Conservation (phyloP, 2,329 filamentous ascomycete genomes). For the Diaporthe helianthi region DNA sequence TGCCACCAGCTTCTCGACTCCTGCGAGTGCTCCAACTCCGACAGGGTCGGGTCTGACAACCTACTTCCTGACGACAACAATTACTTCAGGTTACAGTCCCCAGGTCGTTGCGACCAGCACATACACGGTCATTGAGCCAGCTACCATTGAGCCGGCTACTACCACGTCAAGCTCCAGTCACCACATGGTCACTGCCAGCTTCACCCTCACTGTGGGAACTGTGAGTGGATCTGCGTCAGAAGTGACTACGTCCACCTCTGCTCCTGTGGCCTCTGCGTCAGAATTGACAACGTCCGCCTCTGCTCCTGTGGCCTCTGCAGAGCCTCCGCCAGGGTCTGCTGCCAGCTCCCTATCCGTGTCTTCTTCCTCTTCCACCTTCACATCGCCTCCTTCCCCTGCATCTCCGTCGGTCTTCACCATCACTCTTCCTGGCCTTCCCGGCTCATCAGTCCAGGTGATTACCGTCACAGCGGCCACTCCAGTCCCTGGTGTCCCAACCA, state of each 20-base stretch:
- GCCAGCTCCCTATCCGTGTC: not conserved
- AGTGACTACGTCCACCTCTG: not conserved
- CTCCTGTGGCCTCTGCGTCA: not conserved
- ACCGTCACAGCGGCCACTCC: slow-evolving; percentile 29
- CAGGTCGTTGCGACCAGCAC: slow-evolving; percentile 34
- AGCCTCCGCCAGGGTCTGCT: slow-evolving; percentile 2
- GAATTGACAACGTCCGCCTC: not conserved
- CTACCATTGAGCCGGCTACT: slow-evolving; percentile 27
- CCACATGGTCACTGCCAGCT: slow-evolving; percentile 38
- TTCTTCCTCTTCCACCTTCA: not conserved
- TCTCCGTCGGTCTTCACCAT: slow-evolving; percentile 27
- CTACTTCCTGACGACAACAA: slow-evolving; percentile 33
- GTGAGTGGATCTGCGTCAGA: not conserved
- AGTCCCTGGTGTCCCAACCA: slow-evolving; percentile 10
- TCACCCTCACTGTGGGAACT: slow-evolving; percentile 34
- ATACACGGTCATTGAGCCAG: slow-evolving; percentile 33
- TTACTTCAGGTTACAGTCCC: slow-evolving; percentile 33
- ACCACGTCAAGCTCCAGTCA: not conserved
- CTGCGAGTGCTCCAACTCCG: slow-evolving; percentile 20
- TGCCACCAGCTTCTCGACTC: slow-evolving; percentile 13
- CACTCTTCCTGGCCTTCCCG: slow-evolving; percentile 29
- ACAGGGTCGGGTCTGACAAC: slow-evolving; percentile 28
- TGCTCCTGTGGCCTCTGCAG: slow-evolving; percentile 4
- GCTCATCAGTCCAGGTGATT: slow-evolving; percentile 24
- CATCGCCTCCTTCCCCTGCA: not conserved